Base-by-base conservation (phyloP, 1,284 basidiomycete genomes). In the Chiua sp. region DNA sequence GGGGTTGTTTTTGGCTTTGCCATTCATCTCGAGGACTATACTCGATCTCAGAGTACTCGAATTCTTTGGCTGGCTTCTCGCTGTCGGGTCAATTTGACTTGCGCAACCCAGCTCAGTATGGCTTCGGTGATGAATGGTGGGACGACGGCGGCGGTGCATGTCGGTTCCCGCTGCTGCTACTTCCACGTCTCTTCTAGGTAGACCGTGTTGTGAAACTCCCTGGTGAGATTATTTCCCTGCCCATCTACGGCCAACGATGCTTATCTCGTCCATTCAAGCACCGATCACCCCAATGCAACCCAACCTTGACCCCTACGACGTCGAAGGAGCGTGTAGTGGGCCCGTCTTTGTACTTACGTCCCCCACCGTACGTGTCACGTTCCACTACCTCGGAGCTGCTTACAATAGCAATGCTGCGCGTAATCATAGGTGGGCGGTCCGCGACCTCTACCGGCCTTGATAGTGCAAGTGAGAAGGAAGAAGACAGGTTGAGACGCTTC, bases 131-230 rank as follows among this genome's bases (percentile, higher is more conserved):
- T 69, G 77, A 88, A 80, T 82, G 85, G 81, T 98, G 96, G 96
- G 96, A 98, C 79, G 96, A 96, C 76, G 97, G 97, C 69, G 78
- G 75, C 18, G 90, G 88, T 2, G 70, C 75, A 66, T 96, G 97
- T 75, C 98, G 72, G 15, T 92, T 92, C 73, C 75, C 57, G 63
- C 61, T 44, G 53, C 51, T 2, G 7, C 54, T 2, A 1, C 51
- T 6, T 16, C 53, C 6, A 10, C 47, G 16, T 11, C 22, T 18
- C 6, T 33, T 1, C 53, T 30, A 13, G 52, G 7, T n/a, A 69
- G 53, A 39, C 50, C 55, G 16, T 65, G 69, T 8, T 32, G 63
- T 18, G 71, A 71, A 22, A 61, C 70, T 67, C 12, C 60, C 72
- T 56, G 65, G 71, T 71, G 60, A 49, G 12, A 53, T 59, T 6